Evolutionary conservation across 306 rosid species (phyloP).

Genomic region (Vigna reflexopilosa): DNA sequence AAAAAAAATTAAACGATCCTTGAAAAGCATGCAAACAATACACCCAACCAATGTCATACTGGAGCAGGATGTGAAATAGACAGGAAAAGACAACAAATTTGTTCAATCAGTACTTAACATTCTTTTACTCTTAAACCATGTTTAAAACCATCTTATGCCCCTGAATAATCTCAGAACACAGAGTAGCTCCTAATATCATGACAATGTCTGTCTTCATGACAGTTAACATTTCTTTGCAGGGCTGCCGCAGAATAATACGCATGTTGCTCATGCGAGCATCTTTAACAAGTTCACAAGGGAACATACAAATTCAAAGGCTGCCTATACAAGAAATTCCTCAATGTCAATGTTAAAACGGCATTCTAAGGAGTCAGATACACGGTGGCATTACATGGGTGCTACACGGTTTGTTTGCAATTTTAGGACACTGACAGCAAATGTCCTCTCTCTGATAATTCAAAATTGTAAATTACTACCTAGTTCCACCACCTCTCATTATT

Average conservation of each 20-base stretch:
- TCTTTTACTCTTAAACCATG: constrained; percentile 1
- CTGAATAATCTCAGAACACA: neutral
- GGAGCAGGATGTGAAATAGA: neutral
- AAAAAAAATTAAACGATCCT: constrained; percentile 18
- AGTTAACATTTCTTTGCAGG: constrained; percentile 5
- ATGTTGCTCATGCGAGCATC: neutral
- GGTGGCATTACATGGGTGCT: constrained; percentile 5
- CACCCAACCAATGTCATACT: constrained; percentile 1
- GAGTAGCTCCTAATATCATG: constrained; percentile 2
- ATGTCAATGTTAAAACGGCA: constrained; percentile 5
- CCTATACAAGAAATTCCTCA: constrained; percentile 8
- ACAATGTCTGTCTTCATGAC: neutral
- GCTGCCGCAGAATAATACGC: neutral
- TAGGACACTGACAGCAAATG: neutral
- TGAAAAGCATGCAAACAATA: neutral
- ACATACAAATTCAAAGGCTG: neutral
- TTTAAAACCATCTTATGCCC: constrained; percentile 5
- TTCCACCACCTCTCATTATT: constrained; percentile 31
- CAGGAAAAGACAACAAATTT: neutral
- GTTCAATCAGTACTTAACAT: neutral
- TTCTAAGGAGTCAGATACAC: neutral
- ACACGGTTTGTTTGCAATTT: neutral
- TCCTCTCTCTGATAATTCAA: constrained; percentile 5
- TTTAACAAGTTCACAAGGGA: constrained; percentile 9
- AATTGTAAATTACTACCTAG: constrained; percentile 4